phyloP scores from a whole-genome alignment of 371 early-diverging fungal genomes.

The Batrachochytrium dendrobatidis region DNA sequence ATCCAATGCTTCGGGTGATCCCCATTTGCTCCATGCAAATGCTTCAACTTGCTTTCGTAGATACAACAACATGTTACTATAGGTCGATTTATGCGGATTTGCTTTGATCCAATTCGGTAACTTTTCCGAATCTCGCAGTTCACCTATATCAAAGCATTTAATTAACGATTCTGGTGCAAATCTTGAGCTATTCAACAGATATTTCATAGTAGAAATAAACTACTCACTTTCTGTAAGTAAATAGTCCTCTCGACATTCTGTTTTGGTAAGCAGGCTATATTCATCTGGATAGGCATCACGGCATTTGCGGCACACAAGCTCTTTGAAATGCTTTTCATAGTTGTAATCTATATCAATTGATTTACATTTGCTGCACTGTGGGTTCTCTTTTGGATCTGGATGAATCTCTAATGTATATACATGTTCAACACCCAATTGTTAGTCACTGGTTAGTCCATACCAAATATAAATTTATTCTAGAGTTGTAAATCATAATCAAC shows the following conservation, averaged over 20 bases:
- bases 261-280: slow-evolving; percentile 89
- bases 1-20: slow-evolving; percentile 76
- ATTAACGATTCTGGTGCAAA: slow-evolving; percentile 1
- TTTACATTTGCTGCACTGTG: slow-evolving; percentile 69
- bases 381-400: slow-evolving; percentile 10
- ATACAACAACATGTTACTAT: slow-evolving; percentile 93
- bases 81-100: slow-evolving; percentile 90
- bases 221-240: slow-evolving; percentile 73
- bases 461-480: neutral
- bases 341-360: slow-evolving; percentile 70
- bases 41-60: slow-evolving; percentile 82
- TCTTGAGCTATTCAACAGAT: neutral
- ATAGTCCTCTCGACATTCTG: slow-evolving; percentile 86
- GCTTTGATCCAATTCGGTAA: slow-evolving; percentile 83
- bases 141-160: slow-evolving; percentile 42
- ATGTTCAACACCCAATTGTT: too few species aligned
- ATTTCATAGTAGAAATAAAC: neutral
- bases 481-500: neutral
- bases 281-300: slow-evolving; percentile 68
- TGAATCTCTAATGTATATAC: neutral
- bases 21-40: slow-evolving; percentile 92
- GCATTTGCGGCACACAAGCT: slow-evolving; percentile 68
- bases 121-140: slow-evolving; percentile 68
- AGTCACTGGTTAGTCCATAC: neutral
- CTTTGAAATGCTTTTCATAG: slow-evolving; percentile 59